These are phyloP conservation scores for Brasilioporus rufonigricans DNA, from an alignment of 768 basidiomycete genomes.

Conservation along the genomic window DNA sequence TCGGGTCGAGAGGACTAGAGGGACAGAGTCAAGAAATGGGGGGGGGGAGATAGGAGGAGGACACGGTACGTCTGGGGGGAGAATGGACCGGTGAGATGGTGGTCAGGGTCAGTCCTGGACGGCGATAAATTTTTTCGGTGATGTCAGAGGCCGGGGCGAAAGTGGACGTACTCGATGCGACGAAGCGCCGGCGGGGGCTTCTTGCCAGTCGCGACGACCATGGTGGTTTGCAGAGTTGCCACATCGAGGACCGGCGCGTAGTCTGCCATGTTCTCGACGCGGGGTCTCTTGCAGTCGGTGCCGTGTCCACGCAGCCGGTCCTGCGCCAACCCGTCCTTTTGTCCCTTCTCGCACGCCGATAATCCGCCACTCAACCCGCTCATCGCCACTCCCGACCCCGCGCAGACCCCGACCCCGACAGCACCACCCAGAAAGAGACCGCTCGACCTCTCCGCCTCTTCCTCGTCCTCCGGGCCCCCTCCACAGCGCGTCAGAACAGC, in stretches of 20 bases:
- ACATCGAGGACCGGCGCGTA: no score
- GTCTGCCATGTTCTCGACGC: conserved; percentile 58
- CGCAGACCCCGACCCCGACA: no score
- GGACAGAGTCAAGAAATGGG: neutral
- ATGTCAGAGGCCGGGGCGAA: neutral
- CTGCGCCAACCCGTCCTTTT: conserved; percentile 27
- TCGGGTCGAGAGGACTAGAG: neutral
- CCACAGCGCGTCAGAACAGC: conserved; percentile 62
- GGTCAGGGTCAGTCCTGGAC: neutral
- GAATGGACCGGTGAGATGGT: neutral
- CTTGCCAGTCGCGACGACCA: neutral
- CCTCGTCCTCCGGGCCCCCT: conserved; percentile 47
- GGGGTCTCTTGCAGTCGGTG: conserved; percentile 54
- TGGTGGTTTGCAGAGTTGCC: neutral
- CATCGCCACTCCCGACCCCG: neutral
- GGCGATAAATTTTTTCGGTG: neutral
- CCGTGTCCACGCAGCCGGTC: conserved; percentile 72
- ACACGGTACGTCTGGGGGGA: no score
- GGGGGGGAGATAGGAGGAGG: neutral
- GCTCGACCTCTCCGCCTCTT: conserved; percentile 22
- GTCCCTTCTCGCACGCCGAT: conserved; percentile 62
- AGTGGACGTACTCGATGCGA: neutral
- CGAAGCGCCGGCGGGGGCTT: neutral
- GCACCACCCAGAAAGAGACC: conserved; percentile 47
- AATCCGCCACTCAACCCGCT: neutral